Evolutionary conservation across 352 stramenopile genomes (phyloP), one percentile per base, ranked within the genome.

Genomic region (Pythium rhizo-oryzae): DNA sequence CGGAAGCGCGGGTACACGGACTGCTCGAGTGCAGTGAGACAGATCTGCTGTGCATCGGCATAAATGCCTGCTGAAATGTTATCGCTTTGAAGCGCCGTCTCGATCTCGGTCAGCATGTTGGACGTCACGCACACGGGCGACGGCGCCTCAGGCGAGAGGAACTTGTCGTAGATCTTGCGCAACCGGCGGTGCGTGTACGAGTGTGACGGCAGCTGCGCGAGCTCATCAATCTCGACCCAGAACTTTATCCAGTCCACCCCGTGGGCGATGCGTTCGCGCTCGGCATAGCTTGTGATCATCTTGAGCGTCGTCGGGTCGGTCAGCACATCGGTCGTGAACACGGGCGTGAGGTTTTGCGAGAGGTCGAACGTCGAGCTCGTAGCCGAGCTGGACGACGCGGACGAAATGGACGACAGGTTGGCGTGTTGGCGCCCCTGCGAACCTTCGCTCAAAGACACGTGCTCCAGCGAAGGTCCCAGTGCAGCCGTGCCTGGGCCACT

Each of bases 131-230:
- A 94, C 60, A 94, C 85, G 4, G 86, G 86, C 12, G 82, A 91
- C 16, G 70, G 75, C 6, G 86, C 86, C 9, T 91, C 80, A 0
- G 83, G 82, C 0, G 84, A 92, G 9, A 94, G 58, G 51, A 94
- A 94, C 68, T 94, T 94, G 76, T 94, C 83, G 74, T 94, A 94
- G 70, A 94, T 93, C 59, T 94, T 92, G 39, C 75, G 86, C 15
- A 94, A 77, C 12, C 85, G 81, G 2, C 85, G 85, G 59, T 92
- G 79, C 16, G 86, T 94, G 71, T 94, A 94, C 43, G 85, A 91
- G 37, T 91, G 82, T 19, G 82, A 92, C 24, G 86, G 84, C 16
- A 94, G 65, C 50, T 87, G 72, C 56, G 89, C 80, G 37, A 94
- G 67, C 55, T 91, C 76, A 67, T 93, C 84, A 49, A 94, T 89